Conservation (phyloP, 495 filamentous ascomycete species). For the Tuber brumale region DNA sequence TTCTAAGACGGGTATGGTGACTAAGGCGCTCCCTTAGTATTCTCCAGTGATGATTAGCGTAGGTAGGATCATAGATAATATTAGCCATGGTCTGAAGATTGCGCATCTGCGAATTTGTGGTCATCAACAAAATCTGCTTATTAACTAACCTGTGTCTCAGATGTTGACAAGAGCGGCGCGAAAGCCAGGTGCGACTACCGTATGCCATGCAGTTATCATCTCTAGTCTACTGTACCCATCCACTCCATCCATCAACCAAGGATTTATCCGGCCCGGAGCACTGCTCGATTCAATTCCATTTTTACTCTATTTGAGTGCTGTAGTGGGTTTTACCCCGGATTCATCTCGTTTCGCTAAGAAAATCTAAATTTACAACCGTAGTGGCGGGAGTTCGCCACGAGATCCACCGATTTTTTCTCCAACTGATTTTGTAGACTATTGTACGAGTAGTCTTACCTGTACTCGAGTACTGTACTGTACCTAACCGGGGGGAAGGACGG, state of each 20-base stretch:
- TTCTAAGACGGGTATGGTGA: too few relatives aligned
- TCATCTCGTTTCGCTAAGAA: not conserved
- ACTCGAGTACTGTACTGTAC: not conserved
- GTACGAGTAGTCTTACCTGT: too few relatives aligned
- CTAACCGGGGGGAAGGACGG: not conserved
- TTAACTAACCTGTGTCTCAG: too few relatives aligned
- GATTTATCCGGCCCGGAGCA: not conserved
- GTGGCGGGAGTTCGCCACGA: not conserved
- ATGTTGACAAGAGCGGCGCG: too few relatives aligned
- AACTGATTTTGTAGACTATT: not conserved
- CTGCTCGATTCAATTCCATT: not conserved
- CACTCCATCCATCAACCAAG: not conserved
- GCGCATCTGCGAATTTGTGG: too few relatives aligned
- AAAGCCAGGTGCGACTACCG: not conserved
- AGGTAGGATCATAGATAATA: too few relatives aligned
- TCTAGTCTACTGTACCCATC: too few relatives aligned
- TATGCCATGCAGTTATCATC: not conserved
- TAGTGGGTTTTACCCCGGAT: not conserved
- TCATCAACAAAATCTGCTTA: too few relatives aligned
- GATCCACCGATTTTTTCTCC: not conserved
- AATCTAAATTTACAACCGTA: not conserved
- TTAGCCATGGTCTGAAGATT: too few relatives aligned
- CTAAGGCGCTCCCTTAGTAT: too few relatives aligned
- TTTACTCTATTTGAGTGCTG: not conserved
- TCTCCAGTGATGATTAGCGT: too few relatives aligned